phyloP scores from a whole-genome alignment of 176 grass and related monocot genomes.

The Rhynchospora tenuis region DNA sequence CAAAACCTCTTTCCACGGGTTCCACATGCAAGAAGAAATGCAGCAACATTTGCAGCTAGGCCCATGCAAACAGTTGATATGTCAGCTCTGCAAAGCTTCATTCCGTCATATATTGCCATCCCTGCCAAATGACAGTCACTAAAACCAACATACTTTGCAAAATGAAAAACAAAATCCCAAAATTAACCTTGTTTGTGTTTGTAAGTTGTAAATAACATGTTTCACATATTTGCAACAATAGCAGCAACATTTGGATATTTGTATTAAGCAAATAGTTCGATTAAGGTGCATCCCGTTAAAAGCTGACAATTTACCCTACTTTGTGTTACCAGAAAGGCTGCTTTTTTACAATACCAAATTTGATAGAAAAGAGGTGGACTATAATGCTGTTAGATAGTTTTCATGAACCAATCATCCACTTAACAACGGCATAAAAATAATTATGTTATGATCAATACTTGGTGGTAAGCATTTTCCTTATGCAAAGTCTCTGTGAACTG shows the following conservation, averaged over 20 bases:
- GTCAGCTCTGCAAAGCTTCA: conserved; percentile 98
- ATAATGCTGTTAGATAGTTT: neutral
- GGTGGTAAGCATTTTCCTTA: neutral
- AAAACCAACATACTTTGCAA: conserved; percentile 5
- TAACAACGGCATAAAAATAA: too few relatives aligned
- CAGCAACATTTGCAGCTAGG: conserved; percentile 87
- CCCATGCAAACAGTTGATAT: conserved; percentile 89
- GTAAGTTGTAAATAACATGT: neutral
- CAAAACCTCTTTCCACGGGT: conserved; percentile 92
- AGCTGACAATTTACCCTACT: neutral
- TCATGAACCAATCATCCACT: neutral
- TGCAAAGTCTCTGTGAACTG: neutral
- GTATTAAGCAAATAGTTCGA: neutral
- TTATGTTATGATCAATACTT: too few relatives aligned
- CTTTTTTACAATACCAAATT: neutral
- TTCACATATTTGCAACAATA: neutral
- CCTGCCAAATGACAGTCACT: conserved; percentile 33
- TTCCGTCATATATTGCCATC: conserved; percentile 97
- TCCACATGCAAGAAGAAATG: conserved; percentile 86
- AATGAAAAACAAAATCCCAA: neutral
- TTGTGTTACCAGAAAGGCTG: neutral
- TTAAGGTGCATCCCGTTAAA: neutral
- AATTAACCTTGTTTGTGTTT: neutral
- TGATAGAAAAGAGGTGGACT: neutral
- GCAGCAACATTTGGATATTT: neutral